phyloP scores from a whole-genome alignment of 805 yeast species.

The Kodamaea sagamina region DNA sequence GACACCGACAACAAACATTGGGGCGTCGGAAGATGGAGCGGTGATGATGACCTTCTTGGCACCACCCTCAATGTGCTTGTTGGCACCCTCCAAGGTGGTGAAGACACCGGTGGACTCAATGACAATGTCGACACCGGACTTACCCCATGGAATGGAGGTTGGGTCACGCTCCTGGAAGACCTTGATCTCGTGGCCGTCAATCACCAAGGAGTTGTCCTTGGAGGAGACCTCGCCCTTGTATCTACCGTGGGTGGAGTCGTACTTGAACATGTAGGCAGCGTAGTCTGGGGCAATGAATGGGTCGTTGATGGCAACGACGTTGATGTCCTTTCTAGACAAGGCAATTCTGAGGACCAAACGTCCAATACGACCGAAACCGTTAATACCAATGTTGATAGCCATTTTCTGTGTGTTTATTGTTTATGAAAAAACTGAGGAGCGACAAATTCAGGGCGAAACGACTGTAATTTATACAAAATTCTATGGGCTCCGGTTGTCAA shows the following conservation, averaged over 20 bases:
- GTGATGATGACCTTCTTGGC: constrained; percentile 39
- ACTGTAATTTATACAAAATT: constrained; percentile 14
- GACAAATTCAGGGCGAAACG: constrained; percentile 4
- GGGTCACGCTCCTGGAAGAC: constrained; percentile 40
- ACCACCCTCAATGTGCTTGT: constrained; percentile 39
- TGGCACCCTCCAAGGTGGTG: constrained; percentile 37
- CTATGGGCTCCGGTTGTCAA: neutral
- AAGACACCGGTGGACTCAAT: constrained; percentile 40
- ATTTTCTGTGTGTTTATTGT: constrained; percentile 13
- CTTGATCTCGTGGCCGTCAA: constrained; percentile 31
- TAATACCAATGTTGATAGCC: constrained; percentile 34
- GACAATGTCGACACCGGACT: constrained; percentile 33
- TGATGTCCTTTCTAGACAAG: constrained; percentile 32
- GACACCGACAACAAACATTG: constrained; percentile 40
- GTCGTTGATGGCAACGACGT: constrained; percentile 36
- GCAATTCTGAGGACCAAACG: constrained; percentile 39
- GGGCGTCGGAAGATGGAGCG: constrained; percentile 39
- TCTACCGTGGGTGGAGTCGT: constrained; percentile 39
- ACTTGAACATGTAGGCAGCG: constrained; percentile 40
- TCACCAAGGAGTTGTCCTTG: constrained; percentile 26
- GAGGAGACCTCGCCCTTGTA: constrained; percentile 31
- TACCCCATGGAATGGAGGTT: constrained; percentile 37
- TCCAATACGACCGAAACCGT: constrained; percentile 41
- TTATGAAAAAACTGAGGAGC: constrained; percentile 7
- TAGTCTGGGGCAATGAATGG: constrained; percentile 38